phyloP scores from a whole-genome alignment of 1,284 basidiomycete genomes.

The Leccinum pachyderme region DNA sequence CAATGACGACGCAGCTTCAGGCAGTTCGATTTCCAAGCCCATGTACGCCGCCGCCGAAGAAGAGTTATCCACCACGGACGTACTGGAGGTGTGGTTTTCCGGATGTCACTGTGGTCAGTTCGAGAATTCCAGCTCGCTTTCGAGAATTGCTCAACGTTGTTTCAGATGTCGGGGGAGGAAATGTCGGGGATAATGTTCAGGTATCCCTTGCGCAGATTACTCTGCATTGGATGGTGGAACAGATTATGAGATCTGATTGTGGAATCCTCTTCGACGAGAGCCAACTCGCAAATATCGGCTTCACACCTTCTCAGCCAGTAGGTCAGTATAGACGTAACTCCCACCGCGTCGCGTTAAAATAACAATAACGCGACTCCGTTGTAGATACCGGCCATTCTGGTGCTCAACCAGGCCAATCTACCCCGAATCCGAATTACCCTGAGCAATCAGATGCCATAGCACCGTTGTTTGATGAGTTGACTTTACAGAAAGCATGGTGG shows the following conservation, averaged over 20 bases:
- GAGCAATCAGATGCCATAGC: constrained; percentile 29
- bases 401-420: background rate
- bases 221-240: constrained; percentile 74
- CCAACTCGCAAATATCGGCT: constrained; percentile 37
- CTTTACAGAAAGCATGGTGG: constrained; percentile 26
- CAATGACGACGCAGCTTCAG: background rate
- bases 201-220: constrained; percentile 56
- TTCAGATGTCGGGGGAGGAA: constrained; percentile 69
- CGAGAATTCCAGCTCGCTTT: background rate
- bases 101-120: constrained; percentile 57
- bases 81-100: constrained; percentile 64
- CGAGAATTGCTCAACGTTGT: constrained; percentile 1
- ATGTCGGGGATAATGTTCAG: constrained; percentile 41
- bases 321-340: background rate
- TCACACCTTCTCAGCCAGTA: constrained; percentile 16
- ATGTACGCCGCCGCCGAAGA: constrained; percentile 11
- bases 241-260: constrained; percentile 46
- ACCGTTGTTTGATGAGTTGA: constrained; percentile 26
- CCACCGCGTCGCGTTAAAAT: background rate
- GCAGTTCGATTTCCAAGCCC: background rate
- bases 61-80: constrained; percentile 39
- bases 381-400: background rate
- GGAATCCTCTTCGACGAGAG: constrained; percentile 51
- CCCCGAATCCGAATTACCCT: constrained; percentile 6
- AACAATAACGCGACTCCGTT: background rate